Evolutionary conservation across 192 early-diverging fungal species (phyloP), one percentile per base, ranked within the genome.

Genomic region (Mortierella alpina): DNA sequence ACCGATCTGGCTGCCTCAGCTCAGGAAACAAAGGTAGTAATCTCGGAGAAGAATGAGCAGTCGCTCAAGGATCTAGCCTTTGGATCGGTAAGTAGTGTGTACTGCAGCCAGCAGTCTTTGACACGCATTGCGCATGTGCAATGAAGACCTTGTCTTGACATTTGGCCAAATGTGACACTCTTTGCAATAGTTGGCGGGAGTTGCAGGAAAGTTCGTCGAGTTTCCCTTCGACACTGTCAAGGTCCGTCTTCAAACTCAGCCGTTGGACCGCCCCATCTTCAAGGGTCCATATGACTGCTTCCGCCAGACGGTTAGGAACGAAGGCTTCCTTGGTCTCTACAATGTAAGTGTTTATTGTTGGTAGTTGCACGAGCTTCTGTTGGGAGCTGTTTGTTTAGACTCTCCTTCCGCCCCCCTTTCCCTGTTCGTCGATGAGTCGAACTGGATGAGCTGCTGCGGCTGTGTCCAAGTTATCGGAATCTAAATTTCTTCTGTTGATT

Each of bases 171-270:
- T 47, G 39, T 59, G 20, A n/a, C 46, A 15, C 12, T n/a, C 54
- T 22, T 56, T 12, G 20, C 14, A 40, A 47, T 62, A 95, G 93
- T 69, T 96, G 14, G 91, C 95, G 6, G 97, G 97, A 40, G 91
- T 98, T 68, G 87, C 91, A 22, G 97, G 95, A 83, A 97, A 97
- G 88, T 87, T 95, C 66, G 91, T 99, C 71, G 97, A 99, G 82
- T 97, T 94, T 63, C 97, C 97, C 5, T 97, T 97, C 77, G 97
- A 98, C 85, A 97, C 96, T 5, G 85, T 97, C 84, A 95, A 97
- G 61, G 96, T 98, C 11, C 93, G 96, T 5, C 88, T 99, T 46
- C 97, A 99, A 73, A 91, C 94, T 7, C 92, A 94, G 72, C 91
- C 96, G 0, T 79, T 88, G 49, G 84, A 85, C 17, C 70, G 74